phyloP scores from a whole-genome alignment of 2,329 filamentous ascomycete genomes.

The Gliomastix tumulicola region DNA sequence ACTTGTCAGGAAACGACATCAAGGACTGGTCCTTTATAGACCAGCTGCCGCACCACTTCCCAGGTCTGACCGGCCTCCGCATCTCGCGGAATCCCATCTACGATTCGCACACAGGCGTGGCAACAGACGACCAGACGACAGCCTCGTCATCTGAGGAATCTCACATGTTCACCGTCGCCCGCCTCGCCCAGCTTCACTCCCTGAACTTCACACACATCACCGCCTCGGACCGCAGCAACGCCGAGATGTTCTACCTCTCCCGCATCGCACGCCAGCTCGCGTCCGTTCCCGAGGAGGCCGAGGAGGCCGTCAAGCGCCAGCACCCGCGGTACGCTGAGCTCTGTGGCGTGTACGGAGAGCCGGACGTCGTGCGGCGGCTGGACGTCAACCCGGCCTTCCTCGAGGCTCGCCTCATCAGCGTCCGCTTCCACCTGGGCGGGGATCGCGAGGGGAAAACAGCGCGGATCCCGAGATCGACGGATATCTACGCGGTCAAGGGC shows the following conservation, averaged over 20 bases:
- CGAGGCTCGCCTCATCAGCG: slow-evolving; percentile 67
- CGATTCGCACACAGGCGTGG: slow-evolving; percentile 40
- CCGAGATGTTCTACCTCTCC: slow-evolving; percentile 88
- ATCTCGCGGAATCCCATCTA: slow-evolving; percentile 85
- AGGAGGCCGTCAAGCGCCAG: slow-evolving; percentile 45
- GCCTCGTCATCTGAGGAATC: slow-evolving; percentile 56
- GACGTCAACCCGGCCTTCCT: slow-evolving; percentile 71
- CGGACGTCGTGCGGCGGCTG: slow-evolving; percentile 49
- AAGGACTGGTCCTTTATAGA: slow-evolving; percentile 69
- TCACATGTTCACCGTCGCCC: slow-evolving; percentile 81
- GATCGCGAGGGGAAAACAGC: slow-evolving; percentile 20
- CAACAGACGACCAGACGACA: slow-evolving; percentile 28
- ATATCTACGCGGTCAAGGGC: slow-evolving; percentile 76
- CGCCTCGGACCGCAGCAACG: slow-evolving; percentile 70
- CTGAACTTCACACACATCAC: slow-evolving; percentile 73
- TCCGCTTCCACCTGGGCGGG: slow-evolving; percentile 51
- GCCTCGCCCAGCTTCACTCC: slow-evolving; percentile 57
- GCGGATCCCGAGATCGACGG: slow-evolving; percentile 67
- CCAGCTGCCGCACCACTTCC: slow-evolving; percentile 58
- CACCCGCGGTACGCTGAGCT: slow-evolving; percentile 71
- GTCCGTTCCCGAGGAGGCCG: slow-evolving; percentile 42
- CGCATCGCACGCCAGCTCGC: slow-evolving; percentile 73
- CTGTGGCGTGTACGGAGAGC: slow-evolving; percentile 69
- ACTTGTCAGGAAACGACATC: slow-evolving; percentile 67
- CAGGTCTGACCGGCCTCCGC: slow-evolving; percentile 66